These are phyloP conservation scores for Epichloe hybrida DNA, from an alignment of 2,329 filamentous ascomycete genomes.

Conservation along the genomic window DNA sequence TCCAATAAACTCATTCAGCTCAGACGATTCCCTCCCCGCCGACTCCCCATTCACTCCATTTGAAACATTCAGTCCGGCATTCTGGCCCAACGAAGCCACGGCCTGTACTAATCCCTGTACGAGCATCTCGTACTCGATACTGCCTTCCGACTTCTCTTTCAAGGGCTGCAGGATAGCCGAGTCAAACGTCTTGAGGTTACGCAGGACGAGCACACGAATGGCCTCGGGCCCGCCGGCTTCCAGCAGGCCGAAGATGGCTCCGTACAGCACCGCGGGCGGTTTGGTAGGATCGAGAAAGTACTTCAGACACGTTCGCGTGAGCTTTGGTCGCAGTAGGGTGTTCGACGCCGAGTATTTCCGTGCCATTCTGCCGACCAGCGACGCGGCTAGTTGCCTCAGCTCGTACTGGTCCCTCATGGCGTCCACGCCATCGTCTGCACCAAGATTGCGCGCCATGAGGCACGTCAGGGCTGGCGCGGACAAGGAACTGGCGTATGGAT, in stretches of 20 bases:
- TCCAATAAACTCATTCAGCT: conserved; percentile 41
- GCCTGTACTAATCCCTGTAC: conserved; percentile 43
- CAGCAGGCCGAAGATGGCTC: conserved; percentile 68
- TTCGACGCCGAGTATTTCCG: conserved; percentile 71
- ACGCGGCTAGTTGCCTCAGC: conserved; percentile 72
- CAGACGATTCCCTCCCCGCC: conserved; percentile 24
- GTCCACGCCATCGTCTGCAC: conserved; percentile 39
- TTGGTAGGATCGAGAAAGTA: conserved; percentile 79
- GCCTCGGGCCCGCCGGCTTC: conserved; percentile 57
- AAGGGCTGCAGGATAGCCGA: conserved; percentile 38
- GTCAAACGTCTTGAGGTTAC: conserved; percentile 42
- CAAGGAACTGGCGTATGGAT: conserved; percentile 49
- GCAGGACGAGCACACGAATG: conserved; percentile 41
- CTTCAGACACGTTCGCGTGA: conserved; percentile 87
- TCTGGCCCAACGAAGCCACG: conserved; percentile 30
- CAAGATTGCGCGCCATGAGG: conserved; percentile 65
- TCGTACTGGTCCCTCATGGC: conserved; percentile 54
- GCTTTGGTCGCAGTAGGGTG: conserved; percentile 69
- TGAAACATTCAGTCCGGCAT: conserved; percentile 15
- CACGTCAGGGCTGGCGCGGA: conserved; percentile 86
- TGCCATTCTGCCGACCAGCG: conserved; percentile 65
- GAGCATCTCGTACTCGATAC: conserved; percentile 41
- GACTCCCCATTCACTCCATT: conserved; percentile 27
- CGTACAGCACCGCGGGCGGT: conserved; percentile 74
- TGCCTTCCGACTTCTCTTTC: conserved; percentile 34